Percentiles rank a stretch among this genome's conserved stretches.
phyloP scores from a whole-genome alignment of 2,329 filamentous ascomycete species.

The Albophoma yamanashiensis region DNA sequence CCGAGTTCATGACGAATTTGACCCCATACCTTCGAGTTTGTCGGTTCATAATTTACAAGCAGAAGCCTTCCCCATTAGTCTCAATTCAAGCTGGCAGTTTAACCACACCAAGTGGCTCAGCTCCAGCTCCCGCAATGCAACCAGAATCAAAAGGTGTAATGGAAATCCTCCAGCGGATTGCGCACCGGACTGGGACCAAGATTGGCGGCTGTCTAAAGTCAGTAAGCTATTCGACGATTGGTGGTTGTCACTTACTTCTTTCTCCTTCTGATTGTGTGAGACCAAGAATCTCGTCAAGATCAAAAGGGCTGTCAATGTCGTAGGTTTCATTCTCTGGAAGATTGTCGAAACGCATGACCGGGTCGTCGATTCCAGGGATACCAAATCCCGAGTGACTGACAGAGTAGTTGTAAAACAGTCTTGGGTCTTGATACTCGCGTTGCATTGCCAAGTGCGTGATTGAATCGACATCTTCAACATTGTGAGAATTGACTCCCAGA shows the following conservation, averaged over 20 bases:
- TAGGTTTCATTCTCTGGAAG: constrained; percentile 10
- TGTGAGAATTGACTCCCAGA: constrained; percentile 5
- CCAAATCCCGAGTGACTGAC: constrained; percentile 2
- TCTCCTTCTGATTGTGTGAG: constrained; percentile 8
- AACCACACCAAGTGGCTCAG: too few relatives aligned
- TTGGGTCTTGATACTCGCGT: constrained; percentile 5
- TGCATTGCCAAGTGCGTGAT: constrained; percentile 8
- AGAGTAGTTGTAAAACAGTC: constrained; percentile 6
- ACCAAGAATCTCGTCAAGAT: constrained; percentile 10
- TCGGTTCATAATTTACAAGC: too few relatives aligned
- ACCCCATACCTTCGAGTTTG: too few relatives aligned
- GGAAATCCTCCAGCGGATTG: not conserved
- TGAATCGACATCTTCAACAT: constrained; percentile 7
- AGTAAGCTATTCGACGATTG: not conserved
- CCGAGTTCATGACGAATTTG: too few relatives aligned
- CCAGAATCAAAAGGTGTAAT: not conserved
- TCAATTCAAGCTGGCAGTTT: too few relatives aligned
- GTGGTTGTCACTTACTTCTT: constrained; percentile 4
- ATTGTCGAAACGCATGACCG: constrained; percentile 7
- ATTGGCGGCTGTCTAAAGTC: not conserved
- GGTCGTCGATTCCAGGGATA: not conserved
- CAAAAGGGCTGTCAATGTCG: constrained; percentile 12
- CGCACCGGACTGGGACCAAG: not conserved
- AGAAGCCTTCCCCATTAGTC: too few relatives aligned
- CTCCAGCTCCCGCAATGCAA: too few relatives aligned